Base-by-base conservation (phyloP, 73 alveolate genomes). In the Uronychia binucleata region DNA sequence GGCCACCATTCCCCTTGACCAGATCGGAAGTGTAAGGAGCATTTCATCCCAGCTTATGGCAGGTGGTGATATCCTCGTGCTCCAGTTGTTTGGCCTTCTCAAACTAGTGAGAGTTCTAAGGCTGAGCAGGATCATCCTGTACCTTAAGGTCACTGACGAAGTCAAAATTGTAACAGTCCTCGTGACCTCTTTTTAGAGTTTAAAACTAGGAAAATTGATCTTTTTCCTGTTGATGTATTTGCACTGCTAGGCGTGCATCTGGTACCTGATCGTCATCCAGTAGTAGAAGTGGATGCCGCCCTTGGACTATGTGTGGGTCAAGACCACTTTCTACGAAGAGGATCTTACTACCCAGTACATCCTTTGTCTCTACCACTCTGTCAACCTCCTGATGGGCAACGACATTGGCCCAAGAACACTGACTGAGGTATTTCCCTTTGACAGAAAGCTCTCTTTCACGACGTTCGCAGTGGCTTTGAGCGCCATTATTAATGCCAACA, bases 211-310 rank as follows among this genome's bases (percentile, higher is more conserved):
- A 0, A 58, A 90, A 57, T 82, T 90, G 0, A 59, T 85, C 14
- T 81, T 90, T 35, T 86, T 57, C 33, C 60, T 90, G 60, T 14
- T 80, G 1, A 31, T 86, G 75, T 90, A 80, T 80, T 0, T 86
- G 13, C 95, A 89, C 77, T 27, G 31, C 74, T 30, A 14, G 13
- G 88, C 93, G 1, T 89, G 95, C 30, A 28, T 86, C 34, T 89
- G 95, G 84, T 75, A n/a, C 58, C 25, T 74, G 25, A 30, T 74
- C 1, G 89, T 81, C 0, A 80, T 77, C 5, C 29, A 59, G 1
- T 82, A 80, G 28, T 74, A 88, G 77, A 58, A 30, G 1, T 92
- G 97, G 95, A 84, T 81, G 29, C 97, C 95, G 11, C 79, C 87
- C 26, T 0, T 67, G 0, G 87, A 57, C 76, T 85, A 58, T 33